phyloP scores from a whole-genome alignment of 495 filamentous ascomycete genomes.

The Massariosphaeria phaeospora region DNA sequence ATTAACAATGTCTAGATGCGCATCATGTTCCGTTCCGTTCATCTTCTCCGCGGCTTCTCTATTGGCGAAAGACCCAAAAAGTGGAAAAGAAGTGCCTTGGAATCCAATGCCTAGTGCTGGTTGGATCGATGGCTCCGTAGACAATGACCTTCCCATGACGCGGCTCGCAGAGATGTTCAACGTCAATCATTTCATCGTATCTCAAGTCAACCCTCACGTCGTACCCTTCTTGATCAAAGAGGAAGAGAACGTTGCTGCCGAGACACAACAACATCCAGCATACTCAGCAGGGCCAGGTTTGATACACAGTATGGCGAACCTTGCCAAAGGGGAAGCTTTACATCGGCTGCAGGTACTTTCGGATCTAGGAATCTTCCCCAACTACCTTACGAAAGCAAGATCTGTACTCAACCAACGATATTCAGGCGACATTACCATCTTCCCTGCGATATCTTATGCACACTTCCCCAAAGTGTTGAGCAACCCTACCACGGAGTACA shows the following conservation, averaged over 20 bases:
- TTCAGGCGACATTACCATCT: constrained; percentile 91
- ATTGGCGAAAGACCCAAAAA: constrained; percentile 79
- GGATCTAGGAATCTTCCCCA: constrained; percentile 80
- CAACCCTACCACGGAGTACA: constrained; percentile 89
- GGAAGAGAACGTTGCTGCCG: constrained; percentile 48
- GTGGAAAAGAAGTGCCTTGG: constrained; percentile 74
- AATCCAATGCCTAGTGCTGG: constrained; percentile 67
- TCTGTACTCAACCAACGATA: constrained; percentile 86
- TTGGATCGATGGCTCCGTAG: constrained; percentile 92
- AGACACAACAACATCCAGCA: constrained; percentile 41
- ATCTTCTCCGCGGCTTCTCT: constrained; percentile 71
- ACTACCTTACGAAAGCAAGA: constrained; percentile 67
- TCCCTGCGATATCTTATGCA: constrained; percentile 68
- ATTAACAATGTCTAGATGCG: constrained; percentile 51
- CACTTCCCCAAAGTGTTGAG: constrained; percentile 73
- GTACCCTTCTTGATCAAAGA: constrained; percentile 79
- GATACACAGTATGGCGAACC: constrained; percentile 62
- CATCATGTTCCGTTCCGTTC: constrained; percentile 90
- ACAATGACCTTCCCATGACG: constrained; percentile 91
- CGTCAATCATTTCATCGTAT: constrained; percentile 96
- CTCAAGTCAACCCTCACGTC: constrained; percentile 92
- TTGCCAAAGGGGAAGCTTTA: constrained; percentile 75
- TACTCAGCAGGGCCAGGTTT: constrained; percentile 46
- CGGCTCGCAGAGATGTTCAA: constrained; percentile 93
- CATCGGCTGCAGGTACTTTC: constrained; percentile 76